phyloP scores from a whole-genome alignment of 2,329 filamentous ascomycete genomes.

The Nemania abortiva region DNA sequence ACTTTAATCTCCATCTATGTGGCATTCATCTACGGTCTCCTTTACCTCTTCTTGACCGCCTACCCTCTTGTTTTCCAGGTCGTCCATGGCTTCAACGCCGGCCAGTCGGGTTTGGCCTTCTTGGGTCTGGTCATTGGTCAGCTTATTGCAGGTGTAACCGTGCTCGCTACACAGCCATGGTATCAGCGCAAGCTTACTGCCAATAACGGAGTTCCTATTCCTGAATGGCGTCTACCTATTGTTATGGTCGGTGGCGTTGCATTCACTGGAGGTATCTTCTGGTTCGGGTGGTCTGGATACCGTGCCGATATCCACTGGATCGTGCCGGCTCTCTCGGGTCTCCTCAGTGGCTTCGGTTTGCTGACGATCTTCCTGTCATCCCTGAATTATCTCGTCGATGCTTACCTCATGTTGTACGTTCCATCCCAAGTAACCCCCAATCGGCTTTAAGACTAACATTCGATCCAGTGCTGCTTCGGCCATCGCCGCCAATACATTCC shows the following conservation, averaged over 20 bases:
- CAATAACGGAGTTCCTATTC: slow-evolving; percentile 74
- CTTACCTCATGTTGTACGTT: slow-evolving; percentile 72
- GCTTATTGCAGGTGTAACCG: slow-evolving; percentile 72
- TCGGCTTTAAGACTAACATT: slow-evolving; percentile 29
- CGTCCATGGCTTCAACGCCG: slow-evolving; percentile 76
- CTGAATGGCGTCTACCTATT: slow-evolving; percentile 75
- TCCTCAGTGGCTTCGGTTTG: slow-evolving; percentile 79
- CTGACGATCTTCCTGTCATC: slow-evolving; percentile 85
- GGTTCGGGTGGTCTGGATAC: slow-evolving; percentile 81
- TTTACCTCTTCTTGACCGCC: slow-evolving; percentile 88
- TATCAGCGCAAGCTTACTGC: slow-evolving; percentile 77
- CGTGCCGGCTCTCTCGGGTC: slow-evolving; percentile 70
- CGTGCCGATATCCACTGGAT: slow-evolving; percentile 70
- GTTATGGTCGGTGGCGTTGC: slow-evolving; percentile 70
- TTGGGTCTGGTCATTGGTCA: slow-evolving; percentile 86
- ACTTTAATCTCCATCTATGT: slow-evolving; percentile 76
- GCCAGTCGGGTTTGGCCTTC: slow-evolving; percentile 81
- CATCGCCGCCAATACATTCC: slow-evolving; percentile 83
- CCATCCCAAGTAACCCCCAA: neutral
- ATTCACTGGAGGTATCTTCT: slow-evolving; percentile 76
- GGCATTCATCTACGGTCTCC: slow-evolving; percentile 77
- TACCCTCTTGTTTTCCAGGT: slow-evolving; percentile 84
- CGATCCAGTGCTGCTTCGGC: slow-evolving; percentile 73
- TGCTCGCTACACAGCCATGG: slow-evolving; percentile 72
- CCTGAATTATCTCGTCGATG: slow-evolving; percentile 85